phyloP scores from a whole-genome alignment of 306 rosid genomes.

The Fragaria vesca region DNA sequence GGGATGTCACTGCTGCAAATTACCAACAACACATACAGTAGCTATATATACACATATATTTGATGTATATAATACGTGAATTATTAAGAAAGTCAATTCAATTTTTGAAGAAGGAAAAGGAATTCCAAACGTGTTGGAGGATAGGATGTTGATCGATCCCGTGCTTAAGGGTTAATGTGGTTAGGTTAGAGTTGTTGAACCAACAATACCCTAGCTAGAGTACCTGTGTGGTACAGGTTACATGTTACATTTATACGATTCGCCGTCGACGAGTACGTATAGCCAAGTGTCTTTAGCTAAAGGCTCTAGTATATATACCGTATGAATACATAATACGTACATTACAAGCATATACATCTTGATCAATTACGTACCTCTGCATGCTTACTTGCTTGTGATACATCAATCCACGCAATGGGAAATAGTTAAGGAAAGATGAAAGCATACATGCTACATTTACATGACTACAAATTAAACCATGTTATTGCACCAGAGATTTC shows the following conservation, averaged over 20 bases:
- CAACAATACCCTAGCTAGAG: neutral
- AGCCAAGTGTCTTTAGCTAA: neutral
- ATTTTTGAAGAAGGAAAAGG: neutral
- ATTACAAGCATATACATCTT: neutral
- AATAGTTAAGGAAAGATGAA: neutral
- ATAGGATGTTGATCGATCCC: neutral
- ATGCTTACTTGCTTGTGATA: neutral
- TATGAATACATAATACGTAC: neutral
- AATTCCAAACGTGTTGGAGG: constrained; percentile 1
- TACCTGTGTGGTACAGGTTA: neutral
- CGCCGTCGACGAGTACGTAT: neutral
- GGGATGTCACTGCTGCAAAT: constrained; percentile 5
- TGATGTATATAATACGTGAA: neutral
- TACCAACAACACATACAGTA: neutral
- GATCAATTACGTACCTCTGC: neutral
- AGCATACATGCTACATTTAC: neutral
- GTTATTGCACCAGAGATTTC: neutral
- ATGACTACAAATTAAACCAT: neutral
- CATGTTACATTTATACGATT: neutral
- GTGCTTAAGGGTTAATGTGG: constrained; percentile 18
- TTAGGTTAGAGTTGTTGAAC: constrained; percentile 45
- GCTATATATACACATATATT: neutral
- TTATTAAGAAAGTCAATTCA: neutral
- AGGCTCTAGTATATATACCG: no score
- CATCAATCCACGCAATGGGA: neutral